Evolutionary conservation across 768 basidiomycete genomes (phyloP).

Genomic region (Rhodotorula taiwanensis): DNA sequence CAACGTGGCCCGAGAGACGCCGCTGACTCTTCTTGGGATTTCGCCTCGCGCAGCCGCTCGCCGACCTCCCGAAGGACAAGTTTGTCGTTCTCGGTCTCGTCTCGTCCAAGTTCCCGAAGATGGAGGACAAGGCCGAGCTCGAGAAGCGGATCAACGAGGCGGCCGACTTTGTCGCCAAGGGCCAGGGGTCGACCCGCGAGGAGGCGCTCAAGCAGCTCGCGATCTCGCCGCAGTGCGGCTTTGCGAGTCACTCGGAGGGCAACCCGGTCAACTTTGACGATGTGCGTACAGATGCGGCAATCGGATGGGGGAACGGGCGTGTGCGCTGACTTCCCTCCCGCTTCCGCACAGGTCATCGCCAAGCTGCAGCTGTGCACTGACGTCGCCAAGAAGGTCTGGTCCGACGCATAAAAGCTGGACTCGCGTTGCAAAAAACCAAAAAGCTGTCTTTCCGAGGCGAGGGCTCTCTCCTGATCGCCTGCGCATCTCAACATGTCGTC

Average conservation of each 20-base stretch:
- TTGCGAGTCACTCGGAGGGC: conserved; percentile 57
- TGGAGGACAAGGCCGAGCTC: conserved; percentile 53
- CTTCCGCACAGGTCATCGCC: conserved; percentile 18
- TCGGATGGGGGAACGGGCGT: no score
- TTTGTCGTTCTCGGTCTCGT: conserved; percentile 41
- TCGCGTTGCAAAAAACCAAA: no score
- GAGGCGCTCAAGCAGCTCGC: conserved; percentile 52
- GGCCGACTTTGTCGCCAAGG: conserved; percentile 51
- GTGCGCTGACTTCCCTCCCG: background rate
- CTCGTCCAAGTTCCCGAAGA: conserved; percentile 44
- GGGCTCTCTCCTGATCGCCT: background rate
- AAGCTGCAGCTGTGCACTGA: conserved; percentile 28
- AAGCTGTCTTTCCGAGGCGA: no score
- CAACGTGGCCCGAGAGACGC: no score
- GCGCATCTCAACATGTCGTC: conserved; percentile 9
- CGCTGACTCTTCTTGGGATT: no score
- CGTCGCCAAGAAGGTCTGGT: conserved; percentile 19
- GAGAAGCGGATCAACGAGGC: conserved; percentile 55
- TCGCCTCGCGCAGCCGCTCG: conserved; percentile 33
- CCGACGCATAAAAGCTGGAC: conserved; percentile 16
- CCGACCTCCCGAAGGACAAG: conserved; percentile 39
- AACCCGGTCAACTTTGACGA: conserved; percentile 54
- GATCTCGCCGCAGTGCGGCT: conserved; percentile 61
- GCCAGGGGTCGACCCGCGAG: conserved; percentile 49
- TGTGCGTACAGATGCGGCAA: no score